Conservation (phyloP, 1,139 yeast genomes). For the Nakaseomyces glabratus region DNA sequence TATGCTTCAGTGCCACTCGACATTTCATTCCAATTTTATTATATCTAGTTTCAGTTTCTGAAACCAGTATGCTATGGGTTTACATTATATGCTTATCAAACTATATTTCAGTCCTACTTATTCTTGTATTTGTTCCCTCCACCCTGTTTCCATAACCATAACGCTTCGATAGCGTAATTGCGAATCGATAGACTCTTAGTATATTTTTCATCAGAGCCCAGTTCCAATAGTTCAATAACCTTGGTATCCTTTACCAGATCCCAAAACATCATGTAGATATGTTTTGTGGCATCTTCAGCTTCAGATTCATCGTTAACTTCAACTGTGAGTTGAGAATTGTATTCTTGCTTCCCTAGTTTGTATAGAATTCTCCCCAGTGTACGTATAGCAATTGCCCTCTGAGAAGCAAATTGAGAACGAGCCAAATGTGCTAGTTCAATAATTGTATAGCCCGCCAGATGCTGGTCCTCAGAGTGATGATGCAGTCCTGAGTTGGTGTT, state of each 20-base stretch:
- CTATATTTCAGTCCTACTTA: constrained; percentile 15
- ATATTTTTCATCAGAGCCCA: constrained; percentile 61
- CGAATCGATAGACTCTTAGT: constrained; percentile 68
- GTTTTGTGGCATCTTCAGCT: constrained; percentile 35
- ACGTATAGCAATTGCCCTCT: constrained; percentile 76
- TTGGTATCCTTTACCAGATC: constrained; percentile 57
- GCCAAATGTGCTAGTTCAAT: constrained; percentile 72
- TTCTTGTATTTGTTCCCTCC: constrained; percentile 40
- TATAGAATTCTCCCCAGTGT: constrained; percentile 81
- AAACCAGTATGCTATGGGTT: too few relatives aligned
- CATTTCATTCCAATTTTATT: too few relatives aligned
- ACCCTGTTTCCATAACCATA: constrained; percentile 88
- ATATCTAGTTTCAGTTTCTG: too few relatives aligned
- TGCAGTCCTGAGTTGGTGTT: constrained; percentile 66
- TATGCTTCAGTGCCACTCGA: too few relatives aligned
- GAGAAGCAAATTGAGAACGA: constrained; percentile 74
- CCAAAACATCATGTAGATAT: constrained; percentile 54
- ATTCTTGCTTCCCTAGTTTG: constrained; percentile 61
- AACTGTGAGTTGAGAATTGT: constrained; percentile 40
- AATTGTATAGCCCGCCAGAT: constrained; percentile 85
- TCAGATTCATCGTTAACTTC: constrained; percentile 35
- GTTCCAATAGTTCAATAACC: constrained; percentile 61
- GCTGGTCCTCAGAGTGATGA: constrained; percentile 85
- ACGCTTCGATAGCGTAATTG: constrained; percentile 82
- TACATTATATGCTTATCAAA: constrained; percentile 31